Base-by-base conservation (phyloP, 192 early-diverging fungal genomes). In the Paraglomus brasilianum region DNA sequence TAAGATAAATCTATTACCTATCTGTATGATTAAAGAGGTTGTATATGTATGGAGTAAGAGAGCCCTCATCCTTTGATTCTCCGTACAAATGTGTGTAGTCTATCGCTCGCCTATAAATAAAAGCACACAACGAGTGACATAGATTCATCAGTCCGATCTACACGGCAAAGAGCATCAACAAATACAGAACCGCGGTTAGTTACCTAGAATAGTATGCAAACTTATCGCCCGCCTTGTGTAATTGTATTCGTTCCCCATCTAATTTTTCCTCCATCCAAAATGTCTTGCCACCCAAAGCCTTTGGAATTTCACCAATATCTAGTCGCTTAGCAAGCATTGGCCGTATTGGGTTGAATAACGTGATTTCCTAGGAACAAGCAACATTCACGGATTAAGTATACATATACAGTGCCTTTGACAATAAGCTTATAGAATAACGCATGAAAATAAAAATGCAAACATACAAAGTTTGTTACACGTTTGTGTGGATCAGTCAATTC, bases 221-320 rank as follows among this genome's bases (percentile, higher is more conserved):
- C 13, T 74, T 68, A 1, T 72, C 72, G 52, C 81, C 77, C 40
- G 83, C 76, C 73, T 80, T 81, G 60, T 94, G 91, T 58, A 92
- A 69, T 67, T 89, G 88, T 1, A 89, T 79, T 49, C 92, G 77
- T 65, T 93, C 92, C 2, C 92, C 92, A 66, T 94, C 92, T 2
- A 93, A 65, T 62, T 94, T 94, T n/a, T 89, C 86, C 71, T 94
- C 88, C 19, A 93, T 86, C 78, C 86, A 93, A 77, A 92, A 93
- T 30, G 71, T 57, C 36, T 76, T 65, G 36, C 76, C 69, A 8
- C 73, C 74, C 75, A 87, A 80, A 5, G 75, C 30, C 44, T 77
- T 80, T n/a, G 76, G 55, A 8, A 88, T 75, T 10, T 79, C 71
- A 22, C 74, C 76, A 40, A 75, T 72, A 15, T 80, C 78, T 19